These are phyloP conservation scores for Malus asiatica DNA, from an alignment of 306 rosid species.

Conservation along the genomic window DNA sequence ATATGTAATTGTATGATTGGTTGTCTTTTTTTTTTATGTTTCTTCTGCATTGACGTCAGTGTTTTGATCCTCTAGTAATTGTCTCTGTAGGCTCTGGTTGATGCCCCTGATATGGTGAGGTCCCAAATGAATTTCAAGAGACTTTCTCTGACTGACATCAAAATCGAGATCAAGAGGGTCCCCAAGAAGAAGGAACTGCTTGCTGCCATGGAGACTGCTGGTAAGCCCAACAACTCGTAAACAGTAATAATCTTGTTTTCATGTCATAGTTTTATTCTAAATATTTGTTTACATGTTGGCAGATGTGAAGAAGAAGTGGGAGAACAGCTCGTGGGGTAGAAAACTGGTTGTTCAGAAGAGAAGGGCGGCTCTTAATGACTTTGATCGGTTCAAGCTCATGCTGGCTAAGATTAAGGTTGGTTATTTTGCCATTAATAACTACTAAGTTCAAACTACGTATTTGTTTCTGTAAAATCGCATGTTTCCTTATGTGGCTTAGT, in stretches of 20 bases:
- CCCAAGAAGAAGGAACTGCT: conserved; percentile 90
- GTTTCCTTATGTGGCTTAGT: neutral
- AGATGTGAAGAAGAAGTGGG: conserved; percentile 99
- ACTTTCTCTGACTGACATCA: conserved; percentile 76
- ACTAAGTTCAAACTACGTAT: neutral
- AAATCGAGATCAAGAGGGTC: conserved; percentile 79
- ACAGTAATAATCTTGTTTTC: neutral
- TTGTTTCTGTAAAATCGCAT: neutral
- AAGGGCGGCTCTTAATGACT: conserved; percentile 71
- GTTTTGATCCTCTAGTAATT: neutral
- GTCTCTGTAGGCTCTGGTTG: conserved; percentile 62
- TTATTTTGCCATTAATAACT: neutral
- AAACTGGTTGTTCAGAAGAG: conserved; percentile 81
- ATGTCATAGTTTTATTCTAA: neutral
- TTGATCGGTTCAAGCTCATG: conserved; percentile 93
- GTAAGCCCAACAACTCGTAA: conserved; percentile 17
- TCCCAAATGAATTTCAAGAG: conserved; percentile 76
- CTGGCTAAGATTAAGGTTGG: conserved; percentile 83
- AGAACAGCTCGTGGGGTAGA: conserved; percentile 90
- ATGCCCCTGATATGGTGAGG: conserved; percentile 82
- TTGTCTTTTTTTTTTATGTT: neutral
- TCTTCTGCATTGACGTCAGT: neutral
- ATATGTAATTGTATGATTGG: neutral
- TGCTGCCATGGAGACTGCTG: conserved; percentile 85
- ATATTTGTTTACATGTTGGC: neutral